Evolutionary conservation across 306 rosid genomes (phyloP), one percentile per base, ranked within the genome.

Genomic region (Cicer yamashitae): DNA sequence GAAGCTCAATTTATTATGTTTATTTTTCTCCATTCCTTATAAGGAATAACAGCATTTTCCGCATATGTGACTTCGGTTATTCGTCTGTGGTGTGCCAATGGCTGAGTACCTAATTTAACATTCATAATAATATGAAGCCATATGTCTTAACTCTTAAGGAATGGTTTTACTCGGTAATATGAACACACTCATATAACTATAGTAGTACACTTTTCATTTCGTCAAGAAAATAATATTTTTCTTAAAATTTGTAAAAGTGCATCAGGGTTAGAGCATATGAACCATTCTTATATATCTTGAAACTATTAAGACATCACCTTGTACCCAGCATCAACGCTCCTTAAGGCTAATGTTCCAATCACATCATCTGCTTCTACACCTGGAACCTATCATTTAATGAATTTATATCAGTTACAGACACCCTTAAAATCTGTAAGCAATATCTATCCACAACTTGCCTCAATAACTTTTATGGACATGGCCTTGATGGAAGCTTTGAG

Each of bases 281-380:
- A 41, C 40, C 57, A 17, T 65, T 48, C 34, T 40, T 48, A 74
- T 22, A 37, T 66, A 50, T 75, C 64, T 74, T 47, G 40, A 77
- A 71, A 58, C 71, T 44, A 66, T 72, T 60, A 65, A 56, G 73
- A 60, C 45, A 71, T 82, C 83, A 94, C 98, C 98, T 94, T 94
- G 87, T 89, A 91, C 72, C 98, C 96, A 65, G 85, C 87, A 85
- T 87, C 86, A 73, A 90, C 92, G 72, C 94, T 94, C 77, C 91
- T 86, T 53, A 83, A 69, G 54, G 98, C 94, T 86, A 94, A 90
- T 25, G 98, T 94, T 83, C 97, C 97, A 77, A 94, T 91, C 78
- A 94, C 98, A 86, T 94, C 96, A 82, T 94, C 98, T 59, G 98
- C 98, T 84, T 94, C 98, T 73, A 94, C 97, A 68, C 98, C 97